phyloP scores from a whole-genome alignment of 2,329 filamentous ascomycete species.

The Rhynchosporium secalis region DNA sequence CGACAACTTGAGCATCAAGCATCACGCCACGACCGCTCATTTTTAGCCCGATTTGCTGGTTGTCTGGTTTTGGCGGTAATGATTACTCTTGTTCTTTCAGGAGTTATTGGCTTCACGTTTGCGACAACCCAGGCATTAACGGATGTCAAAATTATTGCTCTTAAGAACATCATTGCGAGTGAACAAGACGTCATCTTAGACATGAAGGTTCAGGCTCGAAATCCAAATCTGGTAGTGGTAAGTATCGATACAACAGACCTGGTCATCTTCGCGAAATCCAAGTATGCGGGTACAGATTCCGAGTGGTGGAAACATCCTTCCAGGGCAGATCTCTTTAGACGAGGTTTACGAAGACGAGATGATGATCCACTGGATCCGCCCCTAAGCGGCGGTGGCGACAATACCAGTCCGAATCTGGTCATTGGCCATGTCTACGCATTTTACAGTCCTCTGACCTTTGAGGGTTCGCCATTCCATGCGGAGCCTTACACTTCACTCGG shows the following conservation, averaged over 20 bases:
- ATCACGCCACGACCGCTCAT: conserved; percentile 61
- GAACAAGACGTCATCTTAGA: conserved; percentile 96
- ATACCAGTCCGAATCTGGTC: conserved; percentile 77
- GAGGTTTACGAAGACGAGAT: conserved; percentile 39
- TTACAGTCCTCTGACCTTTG: conserved; percentile 84
- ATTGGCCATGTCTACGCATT: conserved; percentile 87
- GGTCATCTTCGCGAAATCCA: conserved; percentile 92
- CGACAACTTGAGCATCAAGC: conserved; percentile 74
- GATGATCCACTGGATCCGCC: conserved; percentile 39
- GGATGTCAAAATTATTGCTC: conserved; percentile 74
- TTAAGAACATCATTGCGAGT: conserved; percentile 88
- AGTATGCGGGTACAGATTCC: conserved; percentile 70
- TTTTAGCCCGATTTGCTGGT: conserved; percentile 75
- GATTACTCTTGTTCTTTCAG: conserved; percentile 78
- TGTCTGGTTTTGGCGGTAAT: conserved; percentile 83
- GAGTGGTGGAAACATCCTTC: conserved; percentile 54
- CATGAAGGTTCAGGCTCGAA: conserved; percentile 81
- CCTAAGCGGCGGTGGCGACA: conserved; percentile 57
- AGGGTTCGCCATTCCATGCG: conserved; percentile 83
- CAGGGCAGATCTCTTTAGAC: conserved; percentile 35
- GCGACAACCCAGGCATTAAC: conserved; percentile 85
- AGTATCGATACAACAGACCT: conserved; percentile 84
- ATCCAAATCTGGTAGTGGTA: conserved; percentile 89
- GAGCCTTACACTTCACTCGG: conserved; percentile 72
- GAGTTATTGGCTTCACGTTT: conserved; percentile 84